Conservation (phyloP, 371 early-diverging fungal genomes). For the Haplosporangium sp. region DNA sequence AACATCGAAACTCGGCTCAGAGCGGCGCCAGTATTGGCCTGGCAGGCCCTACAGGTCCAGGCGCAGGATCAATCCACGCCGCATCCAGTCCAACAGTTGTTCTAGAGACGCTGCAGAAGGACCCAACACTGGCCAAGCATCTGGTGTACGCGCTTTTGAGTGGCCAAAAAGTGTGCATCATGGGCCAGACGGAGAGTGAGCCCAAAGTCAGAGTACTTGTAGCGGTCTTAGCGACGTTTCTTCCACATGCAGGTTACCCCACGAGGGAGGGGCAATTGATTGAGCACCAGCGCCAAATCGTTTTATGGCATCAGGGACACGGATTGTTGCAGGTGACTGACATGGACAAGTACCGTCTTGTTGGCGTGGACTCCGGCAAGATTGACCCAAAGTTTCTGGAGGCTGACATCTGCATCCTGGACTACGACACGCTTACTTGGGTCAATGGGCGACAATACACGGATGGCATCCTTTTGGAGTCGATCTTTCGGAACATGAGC, state of each 20-base stretch:
- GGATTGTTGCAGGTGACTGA: slow-evolving; percentile 29
- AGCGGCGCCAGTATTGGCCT: slow-evolving; percentile 34
- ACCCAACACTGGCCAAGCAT: slow-evolving; percentile 28
- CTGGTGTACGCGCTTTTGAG: slow-evolving; percentile 38
- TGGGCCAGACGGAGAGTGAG: slow-evolving; percentile 57
- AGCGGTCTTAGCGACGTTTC: slow-evolving; percentile 46
- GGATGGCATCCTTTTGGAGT: slow-evolving; percentile 42
- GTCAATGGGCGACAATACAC: slow-evolving; percentile 43
- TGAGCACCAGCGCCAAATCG: slow-evolving; percentile 43
- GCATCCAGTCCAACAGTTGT: slow-evolving; percentile 17
- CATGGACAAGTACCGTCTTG: slow-evolving; percentile 29
- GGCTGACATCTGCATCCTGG: slow-evolving; percentile 26
- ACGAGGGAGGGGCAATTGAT: slow-evolving; percentile 44
- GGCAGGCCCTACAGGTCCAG: neutral
- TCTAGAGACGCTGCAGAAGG: slow-evolving; percentile 34
- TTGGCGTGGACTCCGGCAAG: slow-evolving; percentile 47
- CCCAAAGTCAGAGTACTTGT: slow-evolving; percentile 61
- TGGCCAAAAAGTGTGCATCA: slow-evolving; percentile 44
- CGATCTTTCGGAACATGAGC: slow-evolving; percentile 34
- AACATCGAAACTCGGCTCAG: slow-evolving; percentile 37
- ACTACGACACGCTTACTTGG: slow-evolving; percentile 43
- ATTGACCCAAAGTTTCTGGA: slow-evolving; percentile 43
- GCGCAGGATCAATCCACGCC: slow-evolving; percentile 11
- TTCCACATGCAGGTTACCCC: slow-evolving; percentile 45
- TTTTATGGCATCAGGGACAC: slow-evolving; percentile 41